Base-by-base conservation (phyloP, 805 yeast species). In the Monosporozyma siamensis region DNA sequence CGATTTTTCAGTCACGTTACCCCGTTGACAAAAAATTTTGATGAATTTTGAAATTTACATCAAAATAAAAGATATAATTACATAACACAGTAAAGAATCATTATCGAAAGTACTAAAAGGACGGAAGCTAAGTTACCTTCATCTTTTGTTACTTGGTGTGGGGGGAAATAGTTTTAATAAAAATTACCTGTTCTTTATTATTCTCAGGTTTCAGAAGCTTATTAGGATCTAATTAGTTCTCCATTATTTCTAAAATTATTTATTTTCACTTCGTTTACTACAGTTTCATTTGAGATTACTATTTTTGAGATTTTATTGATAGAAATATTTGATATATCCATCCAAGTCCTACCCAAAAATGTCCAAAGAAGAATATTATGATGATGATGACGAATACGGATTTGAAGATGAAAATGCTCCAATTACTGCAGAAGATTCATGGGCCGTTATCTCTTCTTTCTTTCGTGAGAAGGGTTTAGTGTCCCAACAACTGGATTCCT, bases 391-490 rank as follows among this genome's bases (percentile, higher is more conserved):
- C 63, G 83, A 80, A 40, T 83, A 85, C 63, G 78, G 75, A 44
- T 80, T 79, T 61, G 89, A 82, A 53, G 80, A 74, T 49, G 85
- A 76, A 48, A 71, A 67, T 41, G 75, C 74, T 47, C 76, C 81
- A 58, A 86, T 92, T 68, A 88, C 97, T 25, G 85, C 96, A 23
- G 98, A 92, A 69, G 98, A 92, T 72, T 92, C 98, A 67, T 92
- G 99, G 99, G 82, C 95, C 25, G 97, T 92, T 48, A 92, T 92
- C 52, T 83, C 96, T 23, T 78, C 97, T 14, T 92, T 92, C 66
- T 92, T 92, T 73, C 87, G 83, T 67, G 94, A 89, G 59, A 90
- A 89, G 61, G 98, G 98, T 47, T 74, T 92, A 52, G 99, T 92
- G 23, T 88, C 97, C 20, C 98, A 92, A 68, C 99, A 92, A 71